Conservation (phyloP, 805 yeast species). For the Nakazawaea ishiwadae region DNA sequence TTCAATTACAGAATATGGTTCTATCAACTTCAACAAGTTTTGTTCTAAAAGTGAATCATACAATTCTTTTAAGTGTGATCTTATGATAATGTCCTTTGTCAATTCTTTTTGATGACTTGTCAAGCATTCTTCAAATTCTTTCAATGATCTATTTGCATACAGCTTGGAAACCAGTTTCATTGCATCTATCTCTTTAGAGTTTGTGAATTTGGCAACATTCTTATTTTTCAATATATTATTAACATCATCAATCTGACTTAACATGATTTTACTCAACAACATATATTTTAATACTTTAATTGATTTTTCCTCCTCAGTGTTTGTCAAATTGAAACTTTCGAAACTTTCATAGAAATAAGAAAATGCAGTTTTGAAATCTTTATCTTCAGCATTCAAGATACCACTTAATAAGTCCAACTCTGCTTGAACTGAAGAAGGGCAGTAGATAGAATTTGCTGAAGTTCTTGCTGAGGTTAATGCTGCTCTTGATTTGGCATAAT, state of each 20-base stretch:
- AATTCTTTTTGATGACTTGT: slow-evolving; percentile 67
- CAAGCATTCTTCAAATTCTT: slow-evolving; percentile 85
- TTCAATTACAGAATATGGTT: slow-evolving; percentile 96
- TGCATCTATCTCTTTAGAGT: slow-evolving; percentile 86
- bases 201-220: slow-evolving; percentile 31
- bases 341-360: slow-evolving; percentile 94
- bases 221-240: slow-evolving; percentile 74
- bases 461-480: slow-evolving; percentile 94
- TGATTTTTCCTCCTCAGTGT: slow-evolving; percentile 43
- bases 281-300: slow-evolving; percentile 84
- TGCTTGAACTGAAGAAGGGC: slow-evolving; percentile 92
- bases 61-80: slow-evolving; percentile 86
- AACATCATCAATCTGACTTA: slow-evolving; percentile 81
- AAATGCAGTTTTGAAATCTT: slow-evolving; percentile 92
- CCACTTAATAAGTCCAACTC: slow-evolving; percentile 95
- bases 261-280: slow-evolving; percentile 91
- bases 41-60: slow-evolving; percentile 93
- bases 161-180: slow-evolving; percentile 93
- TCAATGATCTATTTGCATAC: slow-evolving; percentile 81
- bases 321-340: slow-evolving; percentile 69
- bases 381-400: slow-evolving; percentile 91
- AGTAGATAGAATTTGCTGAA: slow-evolving; percentile 93
- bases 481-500: slow-evolving; percentile 86
- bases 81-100: slow-evolving; percentile 80
- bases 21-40: slow-evolving; percentile 88